Evolutionary conservation across 805 yeast genomes (phyloP), one percentile per base, ranked within the genome.

Genomic region (Huiozyma sinensis): DNA sequence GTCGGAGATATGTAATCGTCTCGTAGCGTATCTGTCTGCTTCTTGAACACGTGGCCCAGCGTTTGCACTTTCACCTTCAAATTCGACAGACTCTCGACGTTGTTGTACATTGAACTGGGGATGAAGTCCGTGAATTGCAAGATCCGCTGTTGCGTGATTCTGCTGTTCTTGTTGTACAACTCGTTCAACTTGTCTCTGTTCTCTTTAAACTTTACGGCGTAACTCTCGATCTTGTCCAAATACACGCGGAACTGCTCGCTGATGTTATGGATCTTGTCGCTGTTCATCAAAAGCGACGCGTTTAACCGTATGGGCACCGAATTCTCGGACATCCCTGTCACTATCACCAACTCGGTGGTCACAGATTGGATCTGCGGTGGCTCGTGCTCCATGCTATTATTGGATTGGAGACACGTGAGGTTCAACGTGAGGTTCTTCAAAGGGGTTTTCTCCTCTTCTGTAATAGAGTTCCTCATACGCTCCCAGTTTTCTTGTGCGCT

Each of bases 231-330:
- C 27, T 38, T 42, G 5, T 31, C 28, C 32, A 40, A 30, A 32
- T 42, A 50, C 9, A 33, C 39, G 5, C 44, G 28, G 31, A 63
- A 63, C 6, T 47, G 51, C 7, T 37, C 41, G 31, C 50, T 53
- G 6, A 65, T 47, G 4, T 43, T 41, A 1, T 45, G 32, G 13
- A 60, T 41, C 32, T 52, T 53, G 3, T 48, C 46, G n/a, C 50
- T 45, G 33, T 56, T 50, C 32, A 54, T 33, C n/a, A 64, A 48
- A 9, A 60, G 38, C 36, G 56, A 61, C 1, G 63, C 45, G n/a
- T 66, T 64, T 9, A 70, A 43, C 38, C 60, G 60, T 9, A 70
- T 52, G 10, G 75, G 73, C 28, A 69, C 64, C 3, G 67, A 57
- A 27, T 54, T 46, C 6, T 50, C 53, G 0, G 70, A 65, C 41